A percentile compares a stretch with the other conserved stretches of the same genome.
phyloP scores from a whole-genome alignment of 2,329 filamentous ascomycete species.

The Esteya vermicola region DNA sequence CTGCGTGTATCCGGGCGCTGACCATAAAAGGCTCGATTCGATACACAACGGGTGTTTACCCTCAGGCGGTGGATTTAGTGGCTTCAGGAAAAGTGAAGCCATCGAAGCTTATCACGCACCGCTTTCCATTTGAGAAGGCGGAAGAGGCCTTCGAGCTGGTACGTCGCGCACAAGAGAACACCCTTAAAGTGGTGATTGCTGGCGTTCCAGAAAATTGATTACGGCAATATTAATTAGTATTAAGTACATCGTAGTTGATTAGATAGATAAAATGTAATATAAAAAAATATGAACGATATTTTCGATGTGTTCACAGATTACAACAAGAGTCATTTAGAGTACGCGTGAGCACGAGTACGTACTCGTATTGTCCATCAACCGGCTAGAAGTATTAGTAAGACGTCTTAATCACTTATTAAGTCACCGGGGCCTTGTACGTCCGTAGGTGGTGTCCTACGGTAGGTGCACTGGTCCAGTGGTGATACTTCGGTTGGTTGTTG shows the following conservation, averaged over 20 bases:
- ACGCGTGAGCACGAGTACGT: too few species aligned
- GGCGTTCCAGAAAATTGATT: conserved; percentile 5
- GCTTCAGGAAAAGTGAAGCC: conserved; percentile 28
- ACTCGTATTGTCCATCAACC: too few species aligned
- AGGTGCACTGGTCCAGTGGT: too few species aligned
- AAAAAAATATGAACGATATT: too few species aligned
- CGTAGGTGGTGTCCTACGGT: too few species aligned
- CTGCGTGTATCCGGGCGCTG: conserved; percentile 30
- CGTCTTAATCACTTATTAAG: too few species aligned
- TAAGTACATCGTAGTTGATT: neutral
- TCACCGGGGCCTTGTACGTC: too few species aligned
- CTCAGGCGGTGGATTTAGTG: conserved; percentile 29
- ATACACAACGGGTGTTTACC: conserved; percentile 35
- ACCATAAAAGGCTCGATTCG: conserved; percentile 31
- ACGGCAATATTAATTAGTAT: neutral
- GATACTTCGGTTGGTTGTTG: too few species aligned
- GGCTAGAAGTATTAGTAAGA: too few species aligned
- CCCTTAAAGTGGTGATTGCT: conserved; percentile 8
- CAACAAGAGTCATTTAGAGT: too few species aligned
- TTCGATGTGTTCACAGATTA: too few species aligned
- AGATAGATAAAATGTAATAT: neutral
- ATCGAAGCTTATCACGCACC: conserved; percentile 20
- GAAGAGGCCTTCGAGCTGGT: conserved; percentile 9
- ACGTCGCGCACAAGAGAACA: conserved; percentile 5
- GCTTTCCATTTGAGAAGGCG: conserved; percentile 14